Percentiles rank a stretch among this genome's conserved stretches.
Conservation (phyloP, 2,329 filamentous ascomycete genomes). For the Penicillium sp. region DNA sequence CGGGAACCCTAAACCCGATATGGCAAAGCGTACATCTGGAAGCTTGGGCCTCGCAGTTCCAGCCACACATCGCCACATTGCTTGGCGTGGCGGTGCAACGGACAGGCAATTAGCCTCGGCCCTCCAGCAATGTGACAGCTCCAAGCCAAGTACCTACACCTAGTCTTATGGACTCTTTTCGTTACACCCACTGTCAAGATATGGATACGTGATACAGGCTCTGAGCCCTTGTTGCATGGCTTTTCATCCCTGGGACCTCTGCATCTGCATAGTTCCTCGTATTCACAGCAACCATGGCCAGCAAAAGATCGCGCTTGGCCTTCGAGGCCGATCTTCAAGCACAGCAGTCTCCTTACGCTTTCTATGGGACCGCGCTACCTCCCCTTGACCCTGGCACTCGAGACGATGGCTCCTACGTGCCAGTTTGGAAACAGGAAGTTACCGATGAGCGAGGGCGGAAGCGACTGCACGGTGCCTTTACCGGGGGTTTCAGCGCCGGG, state of each 20-base stretch:
- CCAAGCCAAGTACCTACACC: no score
- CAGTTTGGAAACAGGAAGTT: constrained; percentile 98
- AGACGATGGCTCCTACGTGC: constrained; percentile 88
- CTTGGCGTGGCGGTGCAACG: not conserved
- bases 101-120: not conserved
- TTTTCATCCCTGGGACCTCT: not conserved
- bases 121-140: no score
- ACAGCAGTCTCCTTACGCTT: constrained; percentile 67
- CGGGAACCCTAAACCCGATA: not conserved
- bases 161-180: not conserved
- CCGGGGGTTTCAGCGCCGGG: constrained; percentile 94
- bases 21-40: no score
- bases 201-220: not conserved
- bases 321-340: constrained; percentile 71
- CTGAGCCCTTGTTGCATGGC: not conserved
- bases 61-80: constrained; percentile 3
- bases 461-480: constrained; percentile 92
- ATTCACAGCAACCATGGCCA: constrained; percentile 54
- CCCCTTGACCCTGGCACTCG: constrained; percentile 69
- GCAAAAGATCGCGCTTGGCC: constrained; percentile 72
- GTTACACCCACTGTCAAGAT: not conserved
- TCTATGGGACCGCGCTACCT: constrained; percentile 82
- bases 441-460: constrained; percentile 87
- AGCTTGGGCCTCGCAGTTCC: not conserved
- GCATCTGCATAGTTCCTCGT: not conserved